These are phyloP conservation scores for Gracilaria vermiculophylla DNA, from an alignment of 23 red algal species.

Conservation along the genomic window DNA sequence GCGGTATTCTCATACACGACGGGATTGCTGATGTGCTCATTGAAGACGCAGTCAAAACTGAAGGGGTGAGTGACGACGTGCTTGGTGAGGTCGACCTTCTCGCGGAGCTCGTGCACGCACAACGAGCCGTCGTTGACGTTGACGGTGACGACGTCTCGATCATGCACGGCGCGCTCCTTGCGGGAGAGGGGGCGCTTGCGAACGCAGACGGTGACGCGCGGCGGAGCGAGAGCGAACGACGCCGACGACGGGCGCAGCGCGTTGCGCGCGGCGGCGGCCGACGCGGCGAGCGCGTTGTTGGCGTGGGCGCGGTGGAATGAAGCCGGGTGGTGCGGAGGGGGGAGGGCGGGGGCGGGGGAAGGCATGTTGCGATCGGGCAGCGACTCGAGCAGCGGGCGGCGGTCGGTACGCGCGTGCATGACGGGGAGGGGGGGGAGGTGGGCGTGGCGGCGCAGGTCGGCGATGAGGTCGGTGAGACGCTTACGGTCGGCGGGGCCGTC, in stretches of 20 bases:
- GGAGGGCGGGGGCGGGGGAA: not conserved
- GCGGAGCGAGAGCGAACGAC: not conserved
- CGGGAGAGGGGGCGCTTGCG: conserved; percentile 74
- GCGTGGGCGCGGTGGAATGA: not conserved
- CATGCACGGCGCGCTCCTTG: conserved; percentile 38
- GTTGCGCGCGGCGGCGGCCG: not conserved
- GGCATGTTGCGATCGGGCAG: not conserved
- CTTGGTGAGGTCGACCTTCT: conserved; percentile 83
- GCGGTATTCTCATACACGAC: conserved; percentile 73
- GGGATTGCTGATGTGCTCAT: conserved; percentile 50
- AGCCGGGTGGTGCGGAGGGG: not conserved
- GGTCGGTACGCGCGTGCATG: not conserved
- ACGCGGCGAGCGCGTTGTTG: not conserved
- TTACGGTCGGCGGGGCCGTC: conserved; percentile 67
- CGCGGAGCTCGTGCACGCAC: conserved; percentile 64
- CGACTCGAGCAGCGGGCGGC: not conserved
- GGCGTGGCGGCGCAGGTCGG: conserved; percentile 8
- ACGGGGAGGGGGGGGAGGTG: not conserved
- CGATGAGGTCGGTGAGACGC: conserved; percentile 52
- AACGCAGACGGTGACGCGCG: conserved; percentile 71
- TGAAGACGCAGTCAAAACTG: conserved; percentile 69
- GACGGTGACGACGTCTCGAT: conserved; percentile 72
- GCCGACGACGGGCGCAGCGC: not conserved
- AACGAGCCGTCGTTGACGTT: conserved; percentile 22
- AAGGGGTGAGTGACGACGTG: conserved; percentile 78